Base-by-base conservation (phyloP, 305 asterid species). In the Nicotiana rustica region DNA sequence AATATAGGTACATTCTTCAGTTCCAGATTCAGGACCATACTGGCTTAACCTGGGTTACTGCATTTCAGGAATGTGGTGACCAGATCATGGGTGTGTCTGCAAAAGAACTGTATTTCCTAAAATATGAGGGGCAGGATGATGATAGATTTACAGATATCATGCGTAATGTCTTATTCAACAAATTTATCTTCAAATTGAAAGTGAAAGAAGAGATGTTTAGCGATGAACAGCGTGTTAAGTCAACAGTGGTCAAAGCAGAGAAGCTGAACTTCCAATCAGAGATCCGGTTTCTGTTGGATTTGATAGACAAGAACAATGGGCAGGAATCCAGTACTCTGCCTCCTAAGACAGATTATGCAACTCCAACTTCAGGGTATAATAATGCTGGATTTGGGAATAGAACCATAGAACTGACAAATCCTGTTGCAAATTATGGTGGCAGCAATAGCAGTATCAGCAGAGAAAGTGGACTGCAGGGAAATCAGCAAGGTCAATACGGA, bases 1-100 rank as follows among this genome's bases (percentile, higher is more conserved):
- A 95, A 79, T 91, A 91, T 66, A 88, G 99, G 88, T 95, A 95
- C 81, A 91, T 93, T 85, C 95, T 95, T 81, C 96, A 91, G 86
- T 83, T 95, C 86, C 94, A 92, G 88, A 95, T 95, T 85, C 96
- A 93, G 31, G 99, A 95, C 73, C 97, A 95, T 86, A 93, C 98
- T 60, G 98, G 98, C 86, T 77, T 88, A 81, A 89, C 97, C 56
- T 92, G 93, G 93, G 98, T 89, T 44, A 95, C 99, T 78, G 97
- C 95, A 36, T 95, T 95, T 86, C 97, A 95, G 88, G 99, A 92
- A 90, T 86, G 85, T 49, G 99, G 97, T 61, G 95, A 87, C 83
- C 97, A 91, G 87, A 89, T 95, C 76, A 89, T 95, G 85, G 97
- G 98, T n/a, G 47, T 86, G 13, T 77, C 99, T 67, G 99, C 99